Base-by-base conservation (phyloP, 2,329 filamentous ascomycete species). In the Cladorrhinum sp. region DNA sequence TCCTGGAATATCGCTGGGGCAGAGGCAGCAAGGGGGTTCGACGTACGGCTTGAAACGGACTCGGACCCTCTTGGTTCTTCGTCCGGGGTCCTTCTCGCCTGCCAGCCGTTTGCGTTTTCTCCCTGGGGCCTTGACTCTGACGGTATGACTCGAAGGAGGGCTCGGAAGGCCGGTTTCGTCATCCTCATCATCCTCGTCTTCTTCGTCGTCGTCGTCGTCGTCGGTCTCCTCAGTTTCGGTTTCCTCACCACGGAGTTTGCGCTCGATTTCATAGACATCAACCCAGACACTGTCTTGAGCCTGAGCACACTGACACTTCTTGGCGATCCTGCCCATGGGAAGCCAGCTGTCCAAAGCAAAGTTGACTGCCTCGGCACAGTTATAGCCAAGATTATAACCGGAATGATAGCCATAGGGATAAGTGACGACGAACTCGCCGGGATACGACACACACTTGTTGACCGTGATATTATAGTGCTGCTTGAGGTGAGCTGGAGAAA, bases 381-480 rank as follows among this genome's bases (percentile, higher is more conserved):
- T 99, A 79, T 99, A 99, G 16, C 96, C 95, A 39, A 99, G 80
- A 69, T 99, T 99, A 75, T 96, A 99, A 3, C 95, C 95, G 4
- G 95, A 99, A 72, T 99, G 95, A 73, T 99, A 99, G 21, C 95
- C 95, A 70, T 98, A 99, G 0, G 95, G 95, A 72, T 96, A 99
- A 0, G 95, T 99, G 66, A 99, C 96, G 64, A 99, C 92, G 66
- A 99, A 99, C 72, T 99, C 95, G 62, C 95, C 94, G 64, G 96
- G 95, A 68, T 96, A 92, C 55, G 96, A 96, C 12, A 98, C 91
- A 64, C 96, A 85, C 71, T 92, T 94, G 79, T 99, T 99, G 72
- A 98, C 96, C 59, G 91, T 94, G 77, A 99, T 97, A 66, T 92
- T 91, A 75, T 91, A 97, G 69, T 96, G 88, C 61, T 90, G 90